Evolutionary conservation across 2,329 filamentous ascomycete genomes (phyloP).

Genomic region (Colletotrichum destructivum): DNA sequence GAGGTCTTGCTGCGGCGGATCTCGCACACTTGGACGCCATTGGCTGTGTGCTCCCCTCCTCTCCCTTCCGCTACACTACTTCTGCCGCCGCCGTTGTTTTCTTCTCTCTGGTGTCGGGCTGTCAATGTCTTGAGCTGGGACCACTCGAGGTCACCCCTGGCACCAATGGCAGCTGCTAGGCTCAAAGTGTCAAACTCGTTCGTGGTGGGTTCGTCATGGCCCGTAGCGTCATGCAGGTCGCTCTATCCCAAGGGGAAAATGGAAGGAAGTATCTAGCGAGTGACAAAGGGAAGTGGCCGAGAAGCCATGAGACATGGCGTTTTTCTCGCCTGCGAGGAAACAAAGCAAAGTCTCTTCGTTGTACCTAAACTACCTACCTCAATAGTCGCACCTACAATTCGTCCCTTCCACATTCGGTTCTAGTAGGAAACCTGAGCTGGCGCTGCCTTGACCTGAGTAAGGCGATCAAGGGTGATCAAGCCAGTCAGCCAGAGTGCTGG

Average conservation of each 20-base stretch:
- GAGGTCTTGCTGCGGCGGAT: not conserved
- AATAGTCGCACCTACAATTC: no score
- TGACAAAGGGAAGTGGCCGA: conserved; percentile 5
- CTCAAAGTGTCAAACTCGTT: not conserved
- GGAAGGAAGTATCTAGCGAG: not conserved
- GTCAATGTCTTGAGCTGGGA: conserved; percentile 5
- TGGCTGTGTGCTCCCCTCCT: not conserved
- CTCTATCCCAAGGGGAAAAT: conserved; percentile 10
- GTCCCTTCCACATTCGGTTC: no score
- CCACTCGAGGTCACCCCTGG: conserved; percentile 15
- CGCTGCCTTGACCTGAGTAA: no score
- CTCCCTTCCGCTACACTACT: not conserved
- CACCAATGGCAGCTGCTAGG: conserved; percentile 6
- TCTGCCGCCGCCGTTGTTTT: no score
- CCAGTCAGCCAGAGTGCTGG: no score
- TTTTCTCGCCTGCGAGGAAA: not conserved
- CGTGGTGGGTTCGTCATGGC: conserved; percentile 24
- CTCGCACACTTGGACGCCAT: not conserved
- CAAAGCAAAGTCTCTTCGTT: conserved; percentile 3
- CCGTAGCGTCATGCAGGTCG: conserved; percentile 38
- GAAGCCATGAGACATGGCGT: conserved; percentile 1
- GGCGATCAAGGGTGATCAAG: no score
- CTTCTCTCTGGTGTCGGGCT: not conserved
- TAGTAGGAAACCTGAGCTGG: no score
- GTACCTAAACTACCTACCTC: not conserved